A percentile compares a stretch with the other conserved stretches of the same genome.
Evolutionary conservation across 495 filamentous ascomycete species (phyloP).

Genomic region (Penicillium dipodomyicola): DNA sequence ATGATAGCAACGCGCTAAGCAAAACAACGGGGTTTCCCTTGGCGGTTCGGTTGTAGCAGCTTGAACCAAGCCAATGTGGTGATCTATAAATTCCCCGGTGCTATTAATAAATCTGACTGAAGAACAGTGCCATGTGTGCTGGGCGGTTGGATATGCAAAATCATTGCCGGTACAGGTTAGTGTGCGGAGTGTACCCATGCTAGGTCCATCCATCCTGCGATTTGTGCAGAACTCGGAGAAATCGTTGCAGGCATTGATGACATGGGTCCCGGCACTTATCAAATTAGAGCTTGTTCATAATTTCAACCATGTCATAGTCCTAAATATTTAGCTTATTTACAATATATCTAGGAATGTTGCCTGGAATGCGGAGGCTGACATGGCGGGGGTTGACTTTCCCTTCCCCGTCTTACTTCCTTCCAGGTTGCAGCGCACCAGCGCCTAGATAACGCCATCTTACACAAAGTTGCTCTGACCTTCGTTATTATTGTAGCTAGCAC

Average conservation of each 20-base stretch:
- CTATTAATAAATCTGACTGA: conserved; percentile 27
- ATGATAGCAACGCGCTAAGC: conserved; percentile 30
- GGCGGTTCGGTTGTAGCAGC: conserved; percentile 16
- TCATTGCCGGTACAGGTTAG: conserved; percentile 31
- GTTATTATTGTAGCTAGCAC: background rate
- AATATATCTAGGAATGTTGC: background rate
- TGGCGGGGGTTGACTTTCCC: background rate
- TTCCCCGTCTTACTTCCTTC: background rate
- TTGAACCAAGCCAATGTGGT: conserved; percentile 6
- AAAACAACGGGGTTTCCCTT: conserved; percentile 23
- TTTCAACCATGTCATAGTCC: background rate
- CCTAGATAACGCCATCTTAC: conserved; percentile 18
- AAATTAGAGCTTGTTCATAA: background rate
- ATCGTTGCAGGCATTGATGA: conserved; percentile 3
- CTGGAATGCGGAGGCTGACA: conserved; percentile 6
- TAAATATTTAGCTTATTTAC: background rate
- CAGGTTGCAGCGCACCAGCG: conserved; percentile 12
- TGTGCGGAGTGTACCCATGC: conserved; percentile 25
- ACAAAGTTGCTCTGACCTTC: background rate
- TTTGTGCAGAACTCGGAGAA: conserved; percentile 8
- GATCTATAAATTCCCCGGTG: conserved; percentile 19
- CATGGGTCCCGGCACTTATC: conserved; percentile 1
- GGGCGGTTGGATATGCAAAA: conserved; percentile 27
- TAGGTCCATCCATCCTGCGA: background rate
- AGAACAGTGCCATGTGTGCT: conserved; percentile 11